phyloP scores from a whole-genome alignment of 1,284 basidiomycete species.

The Pyrrhoderma lamaoense region DNA sequence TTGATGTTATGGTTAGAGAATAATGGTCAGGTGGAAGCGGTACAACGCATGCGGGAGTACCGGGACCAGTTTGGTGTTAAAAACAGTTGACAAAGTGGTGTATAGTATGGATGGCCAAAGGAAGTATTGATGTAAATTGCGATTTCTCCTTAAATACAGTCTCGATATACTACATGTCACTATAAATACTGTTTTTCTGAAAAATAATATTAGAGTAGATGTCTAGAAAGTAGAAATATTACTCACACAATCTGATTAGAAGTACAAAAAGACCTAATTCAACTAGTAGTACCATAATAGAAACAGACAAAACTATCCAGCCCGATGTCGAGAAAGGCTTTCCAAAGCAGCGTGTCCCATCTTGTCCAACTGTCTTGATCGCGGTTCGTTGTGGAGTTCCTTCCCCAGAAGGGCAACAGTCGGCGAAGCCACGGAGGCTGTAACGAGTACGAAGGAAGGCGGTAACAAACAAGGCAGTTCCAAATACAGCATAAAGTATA shows the following conservation, averaged over 20 bases:
- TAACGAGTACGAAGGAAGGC: slow-evolving; percentile 56
- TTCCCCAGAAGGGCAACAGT: slow-evolving; percentile 34
- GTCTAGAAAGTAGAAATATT: no score
- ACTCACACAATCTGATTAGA: slow-evolving; percentile 30
- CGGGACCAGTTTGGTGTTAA: slow-evolving; percentile 68
- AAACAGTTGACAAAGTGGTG: not conserved
- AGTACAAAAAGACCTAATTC: slow-evolving; percentile 62
- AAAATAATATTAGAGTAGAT: no score
- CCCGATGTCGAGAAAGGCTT: slow-evolving; percentile 78
- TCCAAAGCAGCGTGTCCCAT: slow-evolving; percentile 55
- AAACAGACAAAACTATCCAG: slow-evolving; percentile 58
- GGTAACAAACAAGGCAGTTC: slow-evolving; percentile 50
- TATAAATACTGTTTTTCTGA: no score
- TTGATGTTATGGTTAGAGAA: slow-evolving; percentile 78
- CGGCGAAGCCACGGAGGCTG: slow-evolving; percentile 68
- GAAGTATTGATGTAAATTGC: no score
- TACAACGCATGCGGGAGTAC: slow-evolving; percentile 76
- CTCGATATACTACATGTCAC: no score
- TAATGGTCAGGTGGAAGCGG: slow-evolving; percentile 58
- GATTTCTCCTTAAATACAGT: no score
- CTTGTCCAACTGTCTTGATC: slow-evolving; percentile 50
- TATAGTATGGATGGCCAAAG: no score
- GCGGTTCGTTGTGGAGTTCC: slow-evolving; percentile 13
- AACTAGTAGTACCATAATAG: slow-evolving; percentile 51
- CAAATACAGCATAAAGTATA: slow-evolving; percentile 60